Percentiles rank a stretch among this genome's conserved stretches.
Evolutionary conservation across 805 yeast species (phyloP).

Genomic region (Yamadazyma olivae): DNA sequence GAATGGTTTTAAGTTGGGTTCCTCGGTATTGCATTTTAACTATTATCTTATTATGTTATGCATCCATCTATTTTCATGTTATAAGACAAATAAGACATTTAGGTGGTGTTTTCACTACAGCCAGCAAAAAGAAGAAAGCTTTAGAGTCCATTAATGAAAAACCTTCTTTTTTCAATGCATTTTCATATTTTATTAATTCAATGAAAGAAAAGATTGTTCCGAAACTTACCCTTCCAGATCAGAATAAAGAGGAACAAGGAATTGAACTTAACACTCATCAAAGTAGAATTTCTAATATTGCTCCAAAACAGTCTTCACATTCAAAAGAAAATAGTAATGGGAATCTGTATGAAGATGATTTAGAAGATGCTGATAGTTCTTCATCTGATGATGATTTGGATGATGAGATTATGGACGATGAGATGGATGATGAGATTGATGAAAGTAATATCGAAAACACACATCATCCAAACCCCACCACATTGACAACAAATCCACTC

Average conservation of each 20-base stretch:
- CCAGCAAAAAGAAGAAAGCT: slow-evolving; percentile 17
- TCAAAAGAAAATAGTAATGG: not conserved
- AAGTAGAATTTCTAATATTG: slow-evolving; percentile 1
- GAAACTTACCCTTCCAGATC: slow-evolving; percentile 26
- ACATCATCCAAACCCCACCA: not conserved
- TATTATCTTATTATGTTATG: slow-evolving; percentile 60
- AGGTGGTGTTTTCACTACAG: slow-evolving; percentile 42
- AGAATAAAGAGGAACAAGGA: slow-evolving; percentile 3
- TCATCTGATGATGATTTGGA: slow-evolving; percentile 18
- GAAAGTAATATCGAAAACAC: not conserved
- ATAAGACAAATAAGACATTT: slow-evolving; percentile 56
- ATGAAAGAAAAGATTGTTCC: slow-evolving; percentile 25
- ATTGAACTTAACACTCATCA: not conserved
- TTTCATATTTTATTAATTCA: slow-evolving; percentile 23
- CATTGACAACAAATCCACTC: not conserved
- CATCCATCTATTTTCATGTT: slow-evolving; percentile 71
- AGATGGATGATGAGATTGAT: slow-evolving; percentile 15
- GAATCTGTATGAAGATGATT: slow-evolving; percentile 15
- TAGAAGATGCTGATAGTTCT: slow-evolving; percentile 19
- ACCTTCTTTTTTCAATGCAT: slow-evolving; percentile 33
- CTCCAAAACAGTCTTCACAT: slow-evolving; percentile 5
- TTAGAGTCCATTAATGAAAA: slow-evolving; percentile 14
- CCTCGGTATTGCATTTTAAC: slow-evolving; percentile 71
- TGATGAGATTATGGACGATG: slow-evolving; percentile 10
- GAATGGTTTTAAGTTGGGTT: slow-evolving; percentile 74